Base-by-base conservation (phyloP, 2,329 filamentous ascomycete genomes). In the Fusarium phyllophilum region DNA sequence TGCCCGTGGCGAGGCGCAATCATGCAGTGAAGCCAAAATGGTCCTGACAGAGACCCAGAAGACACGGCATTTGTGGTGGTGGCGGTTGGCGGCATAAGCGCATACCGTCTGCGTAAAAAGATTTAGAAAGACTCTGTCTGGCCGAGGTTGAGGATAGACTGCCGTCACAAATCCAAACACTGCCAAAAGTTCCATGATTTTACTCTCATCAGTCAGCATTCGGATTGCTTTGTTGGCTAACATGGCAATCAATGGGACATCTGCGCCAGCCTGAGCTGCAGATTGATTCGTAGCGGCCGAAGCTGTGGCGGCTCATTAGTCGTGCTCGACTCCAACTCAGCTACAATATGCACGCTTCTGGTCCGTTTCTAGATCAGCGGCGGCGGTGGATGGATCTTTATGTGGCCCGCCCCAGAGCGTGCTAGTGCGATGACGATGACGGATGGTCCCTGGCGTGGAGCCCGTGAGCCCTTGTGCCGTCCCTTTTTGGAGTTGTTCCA, bases 341-440 rank as follows among this genome's bases (percentile, higher is more conserved):
- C 73, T 65, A 46, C 46, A 63, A 69, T 75, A 75, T 77, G 73
- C 74, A 76, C 72, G 68, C 77, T 79, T 79, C 77, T 79, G 77
- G 77, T 63, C 67, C 72, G 77, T 76, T 79, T 79, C 77, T 78
- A 79, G 77, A 79, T 79, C 77, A 78, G 77, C 75, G 66, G 71
- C 71, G 73, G 57, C 73, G 76, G 71, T 69, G 73, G 72, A 75
- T 76, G 75, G 77, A 67, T 72, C 72, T 65, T 58, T 68, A 51
- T 62, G 63, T 63, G 71, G 59, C 33, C 72, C 73, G 34, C 54
- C 69, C 46, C 42, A 68, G 63, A 61, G 48, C 45, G 54, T 68
- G 56, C 59, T 74, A 73, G 71, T 62, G 62, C 62, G 52, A 64
- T 66, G 63, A 65, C 63, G 63, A 68, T 67, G 65, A 68, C 66